Evolutionary conservation across 495 filamentous ascomycete species (phyloP).

Genomic region (Sphaerosporella brunnea): DNA sequence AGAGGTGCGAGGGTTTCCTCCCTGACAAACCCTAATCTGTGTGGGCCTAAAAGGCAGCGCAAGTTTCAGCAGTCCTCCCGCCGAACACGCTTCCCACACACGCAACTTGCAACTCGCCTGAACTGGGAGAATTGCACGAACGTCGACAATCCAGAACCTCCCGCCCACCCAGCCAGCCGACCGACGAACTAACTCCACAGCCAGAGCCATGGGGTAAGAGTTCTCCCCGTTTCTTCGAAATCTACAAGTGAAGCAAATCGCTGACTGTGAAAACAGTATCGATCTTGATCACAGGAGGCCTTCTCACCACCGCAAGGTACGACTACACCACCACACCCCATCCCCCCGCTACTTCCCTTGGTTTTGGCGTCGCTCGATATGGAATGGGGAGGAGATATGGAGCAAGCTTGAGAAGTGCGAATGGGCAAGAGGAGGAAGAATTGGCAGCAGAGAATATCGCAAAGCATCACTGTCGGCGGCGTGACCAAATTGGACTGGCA

Average conservation of each 20-base stretch:
- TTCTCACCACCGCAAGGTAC: slow-evolving; percentile 24
- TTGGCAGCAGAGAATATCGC: slow-evolving; percentile 21
- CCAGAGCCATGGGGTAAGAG: slow-evolving; percentile 25
- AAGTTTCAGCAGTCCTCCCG: neutral
- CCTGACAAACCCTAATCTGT: neutral
- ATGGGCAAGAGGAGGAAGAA: neutral
- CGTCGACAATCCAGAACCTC: neutral
- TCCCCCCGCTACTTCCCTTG: neutral
- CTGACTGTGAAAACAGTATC: slow-evolving; percentile 33
- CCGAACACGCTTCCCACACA: too few relatives aligned
- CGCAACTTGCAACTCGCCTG: neutral
- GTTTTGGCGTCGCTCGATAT: too few relatives aligned
- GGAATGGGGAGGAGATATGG: too few relatives aligned
- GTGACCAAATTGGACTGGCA: too few relatives aligned
- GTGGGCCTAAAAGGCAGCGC: neutral
- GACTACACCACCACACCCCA: neutral
- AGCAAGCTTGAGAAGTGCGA: neutral
- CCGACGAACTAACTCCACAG: slow-evolving; percentile 20
- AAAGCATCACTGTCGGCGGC: too few relatives aligned
- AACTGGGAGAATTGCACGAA: neutral
- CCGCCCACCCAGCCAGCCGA: slow-evolving; percentile 9
- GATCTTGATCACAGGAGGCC: slow-evolving; percentile 37
- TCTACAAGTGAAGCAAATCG: neutral
- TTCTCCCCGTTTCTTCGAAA: too few relatives aligned
- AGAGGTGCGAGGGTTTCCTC: neutral